phyloP scores from a whole-genome alignment of 306 rosid genomes.

The Cajanus cajan region DNA sequence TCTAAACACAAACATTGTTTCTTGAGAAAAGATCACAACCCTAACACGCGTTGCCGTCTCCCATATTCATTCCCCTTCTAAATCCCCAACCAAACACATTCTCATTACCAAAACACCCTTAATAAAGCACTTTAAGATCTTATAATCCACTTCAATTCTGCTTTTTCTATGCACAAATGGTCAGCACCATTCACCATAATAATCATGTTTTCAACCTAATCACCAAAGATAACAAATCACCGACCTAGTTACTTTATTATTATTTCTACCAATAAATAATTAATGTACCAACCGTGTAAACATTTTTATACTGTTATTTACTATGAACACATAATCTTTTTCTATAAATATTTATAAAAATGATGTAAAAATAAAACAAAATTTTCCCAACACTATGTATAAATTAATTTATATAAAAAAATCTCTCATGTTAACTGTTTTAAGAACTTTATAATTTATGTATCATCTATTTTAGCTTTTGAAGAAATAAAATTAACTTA shows the following conservation, averaged over 20 bases:
- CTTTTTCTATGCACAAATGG: not conserved
- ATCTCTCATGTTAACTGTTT: no score
- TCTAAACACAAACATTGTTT: not conserved
- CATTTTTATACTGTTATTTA: no score
- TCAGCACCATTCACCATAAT: not conserved
- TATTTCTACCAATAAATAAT: not conserved
- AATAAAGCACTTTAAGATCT: conserved; percentile 17
- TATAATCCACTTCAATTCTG: conserved; percentile 16
- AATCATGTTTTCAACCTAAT: conserved; percentile 18
- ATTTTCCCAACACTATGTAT: no score
- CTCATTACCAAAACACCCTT: conserved; percentile 13
- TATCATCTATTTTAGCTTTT: no score
- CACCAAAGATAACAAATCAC: not conserved
- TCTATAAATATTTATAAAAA: no score
- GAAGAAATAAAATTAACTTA: no score
- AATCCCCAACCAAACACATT: conserved; percentile 26
- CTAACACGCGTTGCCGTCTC: conserved; percentile 28
- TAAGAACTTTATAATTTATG: no score
- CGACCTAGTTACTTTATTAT: not conserved
- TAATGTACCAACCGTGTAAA: no score
- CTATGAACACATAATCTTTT: no score
- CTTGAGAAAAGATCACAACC: not conserved
- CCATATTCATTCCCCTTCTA: not conserved
- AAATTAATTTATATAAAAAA: no score
- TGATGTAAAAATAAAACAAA: no score